A percentile compares a stretch with the other conserved stretches of the same genome.
Conservation (phyloP, 2,329 filamentous ascomycete species). For the Pezicula radicicola region DNA sequence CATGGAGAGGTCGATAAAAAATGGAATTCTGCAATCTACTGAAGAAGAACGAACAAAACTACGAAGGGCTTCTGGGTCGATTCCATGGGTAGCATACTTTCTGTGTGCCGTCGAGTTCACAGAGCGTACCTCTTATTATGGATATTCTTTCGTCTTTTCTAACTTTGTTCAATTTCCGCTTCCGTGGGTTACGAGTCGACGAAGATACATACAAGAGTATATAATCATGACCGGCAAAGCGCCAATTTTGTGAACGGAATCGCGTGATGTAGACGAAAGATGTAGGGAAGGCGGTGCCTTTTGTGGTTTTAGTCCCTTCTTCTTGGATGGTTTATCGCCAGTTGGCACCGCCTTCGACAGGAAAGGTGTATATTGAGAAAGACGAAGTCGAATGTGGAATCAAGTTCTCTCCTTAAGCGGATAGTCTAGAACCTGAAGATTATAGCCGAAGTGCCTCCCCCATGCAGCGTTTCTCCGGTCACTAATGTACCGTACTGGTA, state of each 20-base stretch:
- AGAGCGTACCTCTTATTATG: conserved; percentile 78
- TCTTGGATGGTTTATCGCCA: too few species aligned
- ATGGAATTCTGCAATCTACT: too few species aligned
- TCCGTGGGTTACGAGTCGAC: too few species aligned
- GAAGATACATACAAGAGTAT: too few species aligned
- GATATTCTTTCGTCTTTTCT: conserved; percentile 54
- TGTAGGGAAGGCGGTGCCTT: too few species aligned
- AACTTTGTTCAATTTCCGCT: conserved; percentile 60
- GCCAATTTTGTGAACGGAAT: too few species aligned
- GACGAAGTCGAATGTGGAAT: conserved; percentile 57
- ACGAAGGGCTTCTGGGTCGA: conserved; percentile 58
- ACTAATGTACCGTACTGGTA: too few species aligned
- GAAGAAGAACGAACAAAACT: conserved; percentile 60
- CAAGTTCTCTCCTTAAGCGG: conserved; percentile 36
- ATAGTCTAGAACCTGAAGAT: conserved; percentile 65
- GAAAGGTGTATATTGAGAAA: conserved; percentile 70
- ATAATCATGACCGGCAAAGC: too few species aligned
- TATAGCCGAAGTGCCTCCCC: conserved; percentile 68
- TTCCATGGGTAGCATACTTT: conserved; percentile 66
- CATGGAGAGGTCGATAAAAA: too few species aligned
- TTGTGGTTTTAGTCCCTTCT: too few species aligned
- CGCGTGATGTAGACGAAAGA: too few species aligned
- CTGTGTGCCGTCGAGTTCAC: conserved; percentile 72
- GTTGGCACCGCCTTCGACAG: conserved; percentile 55
- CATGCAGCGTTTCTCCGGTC: too few species aligned